Evolutionary conservation across 2,329 filamentous ascomycete genomes (phyloP).

Genomic region (Purpureocillium lavendulum): DNA sequence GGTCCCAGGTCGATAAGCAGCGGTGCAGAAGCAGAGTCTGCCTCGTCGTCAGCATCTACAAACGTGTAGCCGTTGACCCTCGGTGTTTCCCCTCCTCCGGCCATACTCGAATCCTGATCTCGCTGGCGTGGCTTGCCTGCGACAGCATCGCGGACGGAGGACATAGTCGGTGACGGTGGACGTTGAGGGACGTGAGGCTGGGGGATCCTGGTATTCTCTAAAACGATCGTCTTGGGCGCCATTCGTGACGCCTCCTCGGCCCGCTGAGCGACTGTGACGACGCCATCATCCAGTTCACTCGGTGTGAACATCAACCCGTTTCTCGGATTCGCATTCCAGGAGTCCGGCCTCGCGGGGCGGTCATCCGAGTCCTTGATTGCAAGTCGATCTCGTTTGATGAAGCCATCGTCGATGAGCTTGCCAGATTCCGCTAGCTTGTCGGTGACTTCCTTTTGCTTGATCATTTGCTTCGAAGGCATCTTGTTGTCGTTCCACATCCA

Average conservation of each 20-base stretch:
- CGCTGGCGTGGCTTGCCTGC: slow-evolving; percentile 58
- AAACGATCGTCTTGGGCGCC: slow-evolving; percentile 67
- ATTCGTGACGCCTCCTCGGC: slow-evolving; percentile 65
- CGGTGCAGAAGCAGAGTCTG: slow-evolving; percentile 21
- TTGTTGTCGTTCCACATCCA: slow-evolving; percentile 90
- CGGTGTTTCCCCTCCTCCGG: slow-evolving; percentile 67
- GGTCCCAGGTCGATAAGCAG: slow-evolving; percentile 45
- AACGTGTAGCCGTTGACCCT: slow-evolving; percentile 90
- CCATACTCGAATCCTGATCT: slow-evolving; percentile 50
- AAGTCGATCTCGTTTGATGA: slow-evolving; percentile 46
- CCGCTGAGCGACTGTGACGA: slow-evolving; percentile 56
- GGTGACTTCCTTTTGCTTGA: slow-evolving; percentile 57
- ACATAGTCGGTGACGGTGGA: slow-evolving; percentile 74
- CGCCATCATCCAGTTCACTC: slow-evolving; percentile 51
- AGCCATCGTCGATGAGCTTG: slow-evolving; percentile 47
- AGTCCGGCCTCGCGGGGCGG: slow-evolving; percentile 67
- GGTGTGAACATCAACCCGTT: slow-evolving; percentile 85
- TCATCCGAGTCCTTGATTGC: slow-evolving; percentile 60
- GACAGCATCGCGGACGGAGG: slow-evolving; percentile 77
- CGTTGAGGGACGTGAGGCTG: slow-evolving; percentile 30
- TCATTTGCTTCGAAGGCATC: slow-evolving; percentile 70
- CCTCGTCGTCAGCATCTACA: slow-evolving; percentile 62
- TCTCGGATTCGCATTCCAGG: slow-evolving; percentile 65
- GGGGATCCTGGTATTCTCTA: slow-evolving; percentile 76
- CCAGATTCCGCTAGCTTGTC: slow-evolving; percentile 38